Base-by-base conservation (phyloP, 176 grass and related monocot species). In the Oryza brachyantha region DNA sequence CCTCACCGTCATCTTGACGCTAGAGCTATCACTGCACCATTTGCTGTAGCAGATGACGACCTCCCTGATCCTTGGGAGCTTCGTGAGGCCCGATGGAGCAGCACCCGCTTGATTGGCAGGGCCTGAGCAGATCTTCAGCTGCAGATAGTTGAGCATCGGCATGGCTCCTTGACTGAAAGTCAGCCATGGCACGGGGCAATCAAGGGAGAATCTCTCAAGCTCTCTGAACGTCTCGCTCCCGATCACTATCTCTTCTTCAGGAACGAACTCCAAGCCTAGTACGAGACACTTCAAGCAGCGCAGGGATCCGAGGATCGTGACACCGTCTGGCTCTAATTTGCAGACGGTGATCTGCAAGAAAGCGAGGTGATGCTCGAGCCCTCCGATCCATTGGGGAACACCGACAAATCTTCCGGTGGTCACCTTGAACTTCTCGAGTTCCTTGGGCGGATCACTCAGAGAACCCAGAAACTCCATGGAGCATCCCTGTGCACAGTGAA, bases 181-280 rank as follows among this genome's bases (percentile, higher is more conserved):
- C 13, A 76, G 13, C 74, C 74, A 32, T 31, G 74, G 74, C 0
- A 76, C 14, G n/a, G 25, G 57, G 59, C 75, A 78, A 9, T 76
- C 40, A 12, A 78, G 1, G 3, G 28, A 78, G 42, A 66, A 50
- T 11, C 5, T 52, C 7, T 3, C 0, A 31, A 78, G 75, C 3
- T 37, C 0, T 16, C 0, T 3, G 61, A 78, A 78, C 21, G 41
- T 29, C 3, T 5, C 5, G 5, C 0, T 25, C 16, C 37, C 29
- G 66, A 78, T 78, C 29, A 10, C 28, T 66, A 78, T 35, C 0
- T 0, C 61, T 35, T 66, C 0, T 11, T 6, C 11, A 0, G 75
- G 61, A 78, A 78, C 10, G 6, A 78, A 78, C 0, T 78, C 74
- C 58, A 78, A 66, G 41, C 75, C 61, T 35, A 78, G 42, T 17